These are phyloP conservation scores for Paramyrothecium roridum DNA, from an alignment of 2,329 filamentous ascomycete genomes.

Conservation along the genomic window DNA sequence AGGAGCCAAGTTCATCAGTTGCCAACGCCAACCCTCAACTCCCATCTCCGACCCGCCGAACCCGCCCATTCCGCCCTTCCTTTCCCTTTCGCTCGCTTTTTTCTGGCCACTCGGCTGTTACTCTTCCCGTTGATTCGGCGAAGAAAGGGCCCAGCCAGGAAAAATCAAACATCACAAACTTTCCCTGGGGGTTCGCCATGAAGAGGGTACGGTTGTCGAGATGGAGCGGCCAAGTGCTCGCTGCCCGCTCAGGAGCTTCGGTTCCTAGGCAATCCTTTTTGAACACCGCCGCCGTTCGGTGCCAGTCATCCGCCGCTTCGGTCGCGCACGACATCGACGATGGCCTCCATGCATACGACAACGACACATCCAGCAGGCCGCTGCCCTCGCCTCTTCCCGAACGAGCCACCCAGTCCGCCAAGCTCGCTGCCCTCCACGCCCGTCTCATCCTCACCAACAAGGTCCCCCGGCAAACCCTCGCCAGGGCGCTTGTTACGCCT, in stretches of 20 bases:
- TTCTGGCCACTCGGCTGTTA: neutral
- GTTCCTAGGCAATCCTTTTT: slow-evolving; percentile 11
- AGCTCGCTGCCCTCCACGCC: slow-evolving; percentile 88
- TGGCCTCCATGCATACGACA: slow-evolving; percentile 10
- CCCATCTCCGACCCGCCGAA: neutral
- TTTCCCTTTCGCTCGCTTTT: neutral
- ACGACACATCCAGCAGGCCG: slow-evolving; percentile 12
- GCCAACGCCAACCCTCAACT: slow-evolving; percentile 1
- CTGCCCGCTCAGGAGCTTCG: slow-evolving; percentile 25
- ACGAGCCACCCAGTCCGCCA: slow-evolving; percentile 70
- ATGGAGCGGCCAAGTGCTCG: slow-evolving; percentile 39
- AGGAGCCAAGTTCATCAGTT: slow-evolving; percentile 9
- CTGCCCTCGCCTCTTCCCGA: slow-evolving; percentile 71
- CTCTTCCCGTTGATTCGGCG: neutral
- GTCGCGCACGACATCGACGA: slow-evolving; percentile 17
- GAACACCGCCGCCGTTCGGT: slow-evolving; percentile 14
- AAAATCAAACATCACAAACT: no score
- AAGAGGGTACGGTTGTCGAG: slow-evolving; percentile 38
- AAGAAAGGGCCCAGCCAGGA: neutral
- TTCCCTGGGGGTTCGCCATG: slow-evolving; percentile 21
- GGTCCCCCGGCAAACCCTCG: slow-evolving; percentile 82
- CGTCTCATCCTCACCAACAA: slow-evolving; percentile 78
- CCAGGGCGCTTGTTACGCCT: slow-evolving; percentile 78
- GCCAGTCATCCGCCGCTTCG: slow-evolving; percentile 28
- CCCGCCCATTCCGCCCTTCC: no score